Percentiles rank a stretch among this genome's conserved stretches.
Conservation (phyloP, 2,329 filamentous ascomycete species). For the Penicillium hordei region DNA sequence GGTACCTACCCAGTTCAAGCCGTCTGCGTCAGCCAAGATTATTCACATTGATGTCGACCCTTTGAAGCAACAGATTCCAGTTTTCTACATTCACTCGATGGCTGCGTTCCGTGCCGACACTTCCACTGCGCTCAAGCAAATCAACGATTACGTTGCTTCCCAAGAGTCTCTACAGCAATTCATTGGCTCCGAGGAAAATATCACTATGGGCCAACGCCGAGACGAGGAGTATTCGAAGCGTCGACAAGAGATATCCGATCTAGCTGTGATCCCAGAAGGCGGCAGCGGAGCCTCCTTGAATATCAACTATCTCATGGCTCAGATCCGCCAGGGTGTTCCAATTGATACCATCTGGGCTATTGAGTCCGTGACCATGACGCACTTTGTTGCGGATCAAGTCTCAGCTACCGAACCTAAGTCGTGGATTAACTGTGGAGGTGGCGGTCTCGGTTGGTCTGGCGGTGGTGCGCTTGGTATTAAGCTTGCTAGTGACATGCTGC, state of each 20-base stretch:
- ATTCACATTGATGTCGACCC: slow-evolving; percentile 67
- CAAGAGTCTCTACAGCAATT: slow-evolving; percentile 47
- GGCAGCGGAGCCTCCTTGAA: slow-evolving; percentile 63
- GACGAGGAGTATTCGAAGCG: slow-evolving; percentile 59
- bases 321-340: slow-evolving; percentile 59
- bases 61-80: slow-evolving; percentile 69
- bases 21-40: slow-evolving; percentile 57
- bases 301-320: slow-evolving; percentile 57
- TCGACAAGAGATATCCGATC: slow-evolving; percentile 59
- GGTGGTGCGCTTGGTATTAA: slow-evolving; percentile 75
- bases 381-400: slow-evolving; percentile 68
- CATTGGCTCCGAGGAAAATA: slow-evolving; percentile 43
- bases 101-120: slow-evolving; percentile 67
- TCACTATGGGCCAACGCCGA: slow-evolving; percentile 55
- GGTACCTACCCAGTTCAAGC: slow-evolving; percentile 75
- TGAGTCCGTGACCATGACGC: slow-evolving; percentile 73
- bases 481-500: slow-evolving; percentile 60
- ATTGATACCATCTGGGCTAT: slow-evolving; percentile 71
- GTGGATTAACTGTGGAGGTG: slow-evolving; percentile 80
- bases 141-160: slow-evolving; percentile 61
- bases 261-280: slow-evolving; percentile 53
- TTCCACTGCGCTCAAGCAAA: slow-evolving; percentile 64
- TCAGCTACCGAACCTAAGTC: slow-evolving; percentile 66
- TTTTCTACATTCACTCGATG: slow-evolving; percentile 68
- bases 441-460: slow-evolving; percentile 77